Base-by-base conservation (phyloP, 148 eudicot species). In the Rhododendron ovatum region DNA sequence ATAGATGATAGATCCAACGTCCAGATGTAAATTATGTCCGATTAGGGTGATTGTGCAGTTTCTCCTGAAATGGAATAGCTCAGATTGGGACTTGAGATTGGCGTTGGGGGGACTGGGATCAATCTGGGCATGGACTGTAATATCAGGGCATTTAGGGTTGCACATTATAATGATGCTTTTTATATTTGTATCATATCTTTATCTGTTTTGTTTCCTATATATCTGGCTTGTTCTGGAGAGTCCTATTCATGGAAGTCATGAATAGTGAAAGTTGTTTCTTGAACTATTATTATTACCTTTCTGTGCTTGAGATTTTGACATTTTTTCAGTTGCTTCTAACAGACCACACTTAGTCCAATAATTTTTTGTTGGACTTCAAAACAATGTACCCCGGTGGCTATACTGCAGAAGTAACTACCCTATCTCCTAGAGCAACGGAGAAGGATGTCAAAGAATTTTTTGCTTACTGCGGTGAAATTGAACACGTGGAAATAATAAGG, bases 401-500 rank as follows among this genome's bases (percentile, higher is more conserved):
- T 78, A 93, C 94, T 37, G 89, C 89, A 24, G 96, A 93, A 87
- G 94, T 93, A 63, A 87, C 94, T 43, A 88, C 91, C 78, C 83
- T 94, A 24, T 91, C 95, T 89, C 93, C 95, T 26, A 89, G 87
- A 85, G 93, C 94, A 53, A 86, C 93, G 12, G 94, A 93, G 88
- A 90, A 91, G 84, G 98, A 94, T 67, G 86, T 94, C 26, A 83
- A 85, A 39, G 93, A 93, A 37, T 94, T 94, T 88, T 94, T 94
- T 87, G 59, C 91, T 26, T 88, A 92, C 85, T 94, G 98, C 88
- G 98, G 98, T 88, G 85, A 81, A 75, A 90, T 94, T 65, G 92
- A 89, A 74, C 90, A 93, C 85, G 89, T 94, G 74, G 94, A 94
- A 86, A 90, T 94, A 71, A 85, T 92, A 89, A 94, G 95, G 98